Conservation (phyloP, 129 eudicot genomes). For the Artemisia tridentata region DNA sequence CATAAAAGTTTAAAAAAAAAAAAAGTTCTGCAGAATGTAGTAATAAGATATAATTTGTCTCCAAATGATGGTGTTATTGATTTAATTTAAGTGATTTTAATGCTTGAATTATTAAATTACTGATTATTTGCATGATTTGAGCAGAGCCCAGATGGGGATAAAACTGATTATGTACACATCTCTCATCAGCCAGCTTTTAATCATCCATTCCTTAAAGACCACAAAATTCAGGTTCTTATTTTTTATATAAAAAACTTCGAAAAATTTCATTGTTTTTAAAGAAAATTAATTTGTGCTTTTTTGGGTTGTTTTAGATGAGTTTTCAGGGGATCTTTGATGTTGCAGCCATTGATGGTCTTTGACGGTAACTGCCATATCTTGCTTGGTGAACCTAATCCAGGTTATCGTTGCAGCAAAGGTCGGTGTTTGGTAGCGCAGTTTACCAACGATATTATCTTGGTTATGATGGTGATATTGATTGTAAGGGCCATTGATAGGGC, state of each 20-base stretch:
- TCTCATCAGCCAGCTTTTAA: slow-evolving; percentile 95
- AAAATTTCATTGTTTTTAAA: neutral
- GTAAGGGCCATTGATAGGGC: too few relatives aligned
- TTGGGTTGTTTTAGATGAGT: slow-evolving; percentile 48
- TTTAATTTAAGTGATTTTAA: slow-evolving; percentile 2
- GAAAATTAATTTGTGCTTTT: neutral
- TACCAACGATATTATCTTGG: too few relatives aligned
- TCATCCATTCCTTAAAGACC: slow-evolving; percentile 93
- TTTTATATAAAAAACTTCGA: neutral
- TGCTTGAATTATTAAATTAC: slow-evolving; percentile 1
- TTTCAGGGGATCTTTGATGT: too few relatives aligned
- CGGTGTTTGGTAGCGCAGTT: too few relatives aligned
- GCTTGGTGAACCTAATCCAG: too few relatives aligned
- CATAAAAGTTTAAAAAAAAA: too few relatives aligned
- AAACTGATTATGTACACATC: slow-evolving; percentile 80
- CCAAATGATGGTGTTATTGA: slow-evolving; percentile 20
- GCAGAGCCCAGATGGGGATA: slow-evolving; percentile 95
- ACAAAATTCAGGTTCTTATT: slow-evolving; percentile 72
- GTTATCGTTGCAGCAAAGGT: too few relatives aligned
- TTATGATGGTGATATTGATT: too few relatives aligned
- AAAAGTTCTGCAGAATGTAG: too few relatives aligned
- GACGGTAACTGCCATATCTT: too few relatives aligned
- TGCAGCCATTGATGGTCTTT: too few relatives aligned
- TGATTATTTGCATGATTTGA: slow-evolving; percentile 31
- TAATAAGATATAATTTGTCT: neutral